These are phyloP conservation scores for Diphasiastrum complanatum DNA, from an alignment of 83 land plant genomes.

Conservation along the genomic window DNA sequence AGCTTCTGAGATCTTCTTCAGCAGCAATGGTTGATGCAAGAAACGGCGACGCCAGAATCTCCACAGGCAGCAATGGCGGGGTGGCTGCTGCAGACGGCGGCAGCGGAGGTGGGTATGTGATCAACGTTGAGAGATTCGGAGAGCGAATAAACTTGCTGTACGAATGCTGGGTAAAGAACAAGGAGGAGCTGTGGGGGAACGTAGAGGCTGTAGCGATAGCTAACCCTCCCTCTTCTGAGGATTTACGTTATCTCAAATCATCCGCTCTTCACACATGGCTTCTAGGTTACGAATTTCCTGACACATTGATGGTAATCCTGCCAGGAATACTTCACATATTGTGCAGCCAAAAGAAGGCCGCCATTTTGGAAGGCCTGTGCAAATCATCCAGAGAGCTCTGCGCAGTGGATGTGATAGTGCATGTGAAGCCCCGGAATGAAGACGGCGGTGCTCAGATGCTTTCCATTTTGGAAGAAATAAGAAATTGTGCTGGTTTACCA, in stretches of 20 bases:
- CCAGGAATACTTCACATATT: constrained; percentile 67
- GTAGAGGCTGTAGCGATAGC: constrained; percentile 57
- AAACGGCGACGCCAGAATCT: no score
- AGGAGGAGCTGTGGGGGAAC: constrained; percentile 54
- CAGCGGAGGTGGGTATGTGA: constrained; percentile 39
- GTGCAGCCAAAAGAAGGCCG: constrained; percentile 83
- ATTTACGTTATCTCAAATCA: constrained; percentile 83
- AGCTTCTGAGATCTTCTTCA: no score
- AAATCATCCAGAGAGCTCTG: constrained; percentile 51
- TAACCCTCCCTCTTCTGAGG: constrained; percentile 82
- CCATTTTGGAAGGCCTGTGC: constrained; percentile 54
- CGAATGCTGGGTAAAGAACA: constrained; percentile 58
- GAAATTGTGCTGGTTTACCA: constrained; percentile 25
- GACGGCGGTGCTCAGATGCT: constrained; percentile 58
- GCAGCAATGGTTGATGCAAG: no score
- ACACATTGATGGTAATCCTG: constrained; percentile 85
- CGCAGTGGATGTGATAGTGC: constrained; percentile 60
- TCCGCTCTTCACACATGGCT: constrained; percentile 90
- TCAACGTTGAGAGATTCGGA: constrained; percentile 53
- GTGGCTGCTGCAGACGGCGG: constrained; percentile 15
- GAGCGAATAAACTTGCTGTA: constrained; percentile 61
- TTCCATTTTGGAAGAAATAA: constrained; percentile 40
- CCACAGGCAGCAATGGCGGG: no score
- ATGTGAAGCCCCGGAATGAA: constrained; percentile 64
- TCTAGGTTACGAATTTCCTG: constrained; percentile 94